Evolutionary conservation across 768 basidiomycete genomes (phyloP).

Genomic region (Boletales sp.): DNA sequence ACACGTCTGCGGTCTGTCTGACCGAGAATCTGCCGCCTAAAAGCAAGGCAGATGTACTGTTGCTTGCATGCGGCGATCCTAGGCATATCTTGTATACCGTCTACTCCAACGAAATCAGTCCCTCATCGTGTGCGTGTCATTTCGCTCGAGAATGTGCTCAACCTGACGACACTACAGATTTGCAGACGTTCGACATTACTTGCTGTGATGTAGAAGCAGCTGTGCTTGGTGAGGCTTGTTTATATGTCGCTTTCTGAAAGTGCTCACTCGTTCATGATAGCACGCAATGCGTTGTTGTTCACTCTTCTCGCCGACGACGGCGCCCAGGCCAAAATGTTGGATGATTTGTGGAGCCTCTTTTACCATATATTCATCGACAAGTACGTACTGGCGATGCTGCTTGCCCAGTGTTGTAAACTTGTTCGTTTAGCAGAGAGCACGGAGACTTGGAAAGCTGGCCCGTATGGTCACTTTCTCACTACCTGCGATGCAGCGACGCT

Average conservation of each 20-base stretch:
- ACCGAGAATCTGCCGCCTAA: constrained; percentile 47
- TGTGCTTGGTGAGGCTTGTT: constrained; percentile 18
- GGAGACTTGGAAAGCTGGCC: constrained; percentile 21
- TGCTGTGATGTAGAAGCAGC: constrained; percentile 29
- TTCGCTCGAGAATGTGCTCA: not conserved
- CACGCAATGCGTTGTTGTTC: constrained; percentile 26
- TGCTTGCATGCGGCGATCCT: constrained; percentile 57
- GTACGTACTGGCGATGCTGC: constrained; percentile 13
- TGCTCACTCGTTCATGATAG: constrained; percentile 9
- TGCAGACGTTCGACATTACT: constrained; percentile 22
- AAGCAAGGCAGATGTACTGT: constrained; percentile 34
- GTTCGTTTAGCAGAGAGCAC: constrained; percentile 11
- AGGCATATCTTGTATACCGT: constrained; percentile 50
- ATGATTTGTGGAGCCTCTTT: constrained; percentile 24
- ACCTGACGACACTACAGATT: constrained; percentile 6
- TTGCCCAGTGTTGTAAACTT: constrained; percentile 26
- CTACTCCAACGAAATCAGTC: constrained; percentile 13
- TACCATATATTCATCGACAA: constrained; percentile 25
- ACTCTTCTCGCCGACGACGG: constrained; percentile 23
- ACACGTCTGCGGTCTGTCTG: constrained; percentile 51
- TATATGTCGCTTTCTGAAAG: no score
- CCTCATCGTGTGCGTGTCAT: constrained; percentile 4
- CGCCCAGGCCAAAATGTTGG: constrained; percentile 1
- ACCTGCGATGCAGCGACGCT: constrained; percentile 21
- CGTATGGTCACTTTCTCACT: constrained; percentile 23